Evolutionary conservation across 352 stramenopile genomes (phyloP), one percentile per base, ranked within the genome.

Genomic region (Elongisporangium undulatum): DNA sequence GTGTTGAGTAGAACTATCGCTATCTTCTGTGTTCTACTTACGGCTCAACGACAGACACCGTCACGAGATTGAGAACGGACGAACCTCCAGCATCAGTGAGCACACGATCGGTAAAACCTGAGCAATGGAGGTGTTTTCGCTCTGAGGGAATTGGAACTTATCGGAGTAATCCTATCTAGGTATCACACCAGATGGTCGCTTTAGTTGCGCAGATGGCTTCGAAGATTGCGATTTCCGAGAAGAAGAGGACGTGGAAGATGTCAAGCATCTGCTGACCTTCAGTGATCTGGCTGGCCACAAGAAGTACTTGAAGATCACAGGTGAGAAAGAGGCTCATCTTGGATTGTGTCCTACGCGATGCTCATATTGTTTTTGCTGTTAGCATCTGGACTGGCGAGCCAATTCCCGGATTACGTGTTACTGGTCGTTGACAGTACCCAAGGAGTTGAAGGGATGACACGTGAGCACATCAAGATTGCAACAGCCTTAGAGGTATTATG

Each of bases 231-330:
- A 79, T 52, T 81, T 87, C 48, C 69, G 74, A 9, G 78, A 86
- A 26, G 77, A 71, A 20, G 71, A 80, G 16, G 69, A 75, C 22
- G 71, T 74, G 6, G 58, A 59, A 4, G 57, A 66, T 15, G 62
- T 64, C 13, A 54, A 53, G n/a, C 38, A 60, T 38, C 34, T 7
- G 55, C 61, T 91, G 34, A 89, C 79, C 10, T 63, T 91, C 41
- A 90, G 80, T 57, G 87, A 96, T 61, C 49, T 94, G 16, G 87
- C 86, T 17, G 87, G 87, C 16, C 83, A 94, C 65, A 82, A 90
- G 39, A 90, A 94, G 49, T 97, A 97, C 66, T 78, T 96, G 23
- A 96, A 96, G 63, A 87, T 92, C 49, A 96, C 90, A 9, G 34
- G 34, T 45, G 34, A 17, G 34, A 17, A 45, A 45, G 10, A 66